phyloP scores from a whole-genome alignment of 345 rosid species.

The Citrus australasica region DNA sequence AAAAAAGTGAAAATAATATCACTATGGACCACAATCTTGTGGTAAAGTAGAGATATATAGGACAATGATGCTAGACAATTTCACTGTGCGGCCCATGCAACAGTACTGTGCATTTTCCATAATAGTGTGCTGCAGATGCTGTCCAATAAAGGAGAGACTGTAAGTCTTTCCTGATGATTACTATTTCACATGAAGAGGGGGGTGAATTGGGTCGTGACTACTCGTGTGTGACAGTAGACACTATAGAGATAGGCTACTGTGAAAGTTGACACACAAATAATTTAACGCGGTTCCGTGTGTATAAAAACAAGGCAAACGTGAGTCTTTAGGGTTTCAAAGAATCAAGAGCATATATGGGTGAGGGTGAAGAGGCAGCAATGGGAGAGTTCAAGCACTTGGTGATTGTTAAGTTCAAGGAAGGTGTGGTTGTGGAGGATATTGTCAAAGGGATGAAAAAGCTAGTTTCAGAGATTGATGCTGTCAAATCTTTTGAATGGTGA shows the following conservation, averaged over 20 bases:
- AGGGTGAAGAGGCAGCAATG: constrained; percentile 20
- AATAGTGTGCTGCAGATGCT: constrained; percentile 26
- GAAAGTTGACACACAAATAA: constrained; percentile 36
- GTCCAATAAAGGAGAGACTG: constrained; percentile 27
- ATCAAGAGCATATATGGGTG: background rate
- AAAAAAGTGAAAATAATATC: too few species aligned
- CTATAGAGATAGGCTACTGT: constrained; percentile 34
- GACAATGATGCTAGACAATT: constrained; percentile 33
- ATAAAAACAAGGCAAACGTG: constrained; percentile 15
- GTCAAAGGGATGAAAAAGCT: constrained; percentile 84
- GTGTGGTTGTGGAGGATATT: constrained; percentile 53
- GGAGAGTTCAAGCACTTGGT: constrained; percentile 85
- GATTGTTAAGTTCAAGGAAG: constrained; percentile 83
- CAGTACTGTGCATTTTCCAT: constrained; percentile 21
- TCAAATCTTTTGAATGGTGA: constrained; percentile 90
- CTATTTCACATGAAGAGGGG: background rate
- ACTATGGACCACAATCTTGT: background rate
- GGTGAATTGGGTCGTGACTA: constrained; percentile 19
- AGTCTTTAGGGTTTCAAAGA: background rate
- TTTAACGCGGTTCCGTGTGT: background rate
- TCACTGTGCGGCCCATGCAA: constrained; percentile 15
- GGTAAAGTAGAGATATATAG: constrained; percentile 20
- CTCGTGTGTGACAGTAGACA: background rate
- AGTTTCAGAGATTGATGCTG: constrained; percentile 60
- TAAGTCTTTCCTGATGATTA: background rate